Percentiles rank a stretch among this genome's conserved stretches.
phyloP scores from a whole-genome alignment of 192 early-diverging fungal genomes.

The Backusella morwellensis region DNA sequence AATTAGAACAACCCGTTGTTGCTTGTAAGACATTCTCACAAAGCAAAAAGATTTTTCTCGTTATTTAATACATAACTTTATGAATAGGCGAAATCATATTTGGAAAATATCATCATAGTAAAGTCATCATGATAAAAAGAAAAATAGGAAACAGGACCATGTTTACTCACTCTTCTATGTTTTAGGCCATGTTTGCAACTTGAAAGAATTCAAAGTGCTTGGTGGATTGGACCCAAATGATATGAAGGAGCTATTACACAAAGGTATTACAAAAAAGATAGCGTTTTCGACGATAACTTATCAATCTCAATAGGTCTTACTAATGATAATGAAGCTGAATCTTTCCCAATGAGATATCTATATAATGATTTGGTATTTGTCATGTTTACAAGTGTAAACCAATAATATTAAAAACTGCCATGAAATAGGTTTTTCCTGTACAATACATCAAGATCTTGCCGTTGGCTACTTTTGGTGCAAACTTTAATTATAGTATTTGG shows the following conservation, averaged over 20 bases:
- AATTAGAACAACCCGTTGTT: constrained; percentile 80
- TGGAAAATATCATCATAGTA: constrained; percentile 88
- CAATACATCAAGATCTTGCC: constrained; percentile 95
- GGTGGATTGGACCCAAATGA: constrained; percentile 81
- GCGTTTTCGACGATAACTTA: not conserved
- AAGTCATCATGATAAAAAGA: not conserved
- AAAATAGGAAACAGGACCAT: not conserved
- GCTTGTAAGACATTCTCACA: constrained; percentile 63
- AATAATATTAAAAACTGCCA: not conserved
- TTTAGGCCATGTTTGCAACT: constrained; percentile 85
- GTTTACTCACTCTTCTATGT: not conserved
- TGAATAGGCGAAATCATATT: constrained; percentile 80
- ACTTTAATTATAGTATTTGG: constrained; percentile 97
- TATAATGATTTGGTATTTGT: constrained; percentile 61
- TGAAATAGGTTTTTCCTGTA: constrained; percentile 71
- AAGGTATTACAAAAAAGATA: constrained; percentile 45
- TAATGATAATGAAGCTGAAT: constrained; percentile 81
- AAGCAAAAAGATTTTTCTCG: not conserved
- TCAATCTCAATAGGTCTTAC: constrained; percentile 40
- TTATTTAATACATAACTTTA: not conserved
- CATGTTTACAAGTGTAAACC: not conserved
- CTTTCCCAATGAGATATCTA: constrained; percentile 77
- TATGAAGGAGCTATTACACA: constrained; percentile 86
- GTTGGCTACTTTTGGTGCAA: constrained; percentile 83
- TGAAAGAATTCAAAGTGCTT: constrained; percentile 95